These are phyloP conservation scores for Arabidopsis arenosa DNA, from an alignment of 345 rosid genomes.

Conservation along the genomic window DNA sequence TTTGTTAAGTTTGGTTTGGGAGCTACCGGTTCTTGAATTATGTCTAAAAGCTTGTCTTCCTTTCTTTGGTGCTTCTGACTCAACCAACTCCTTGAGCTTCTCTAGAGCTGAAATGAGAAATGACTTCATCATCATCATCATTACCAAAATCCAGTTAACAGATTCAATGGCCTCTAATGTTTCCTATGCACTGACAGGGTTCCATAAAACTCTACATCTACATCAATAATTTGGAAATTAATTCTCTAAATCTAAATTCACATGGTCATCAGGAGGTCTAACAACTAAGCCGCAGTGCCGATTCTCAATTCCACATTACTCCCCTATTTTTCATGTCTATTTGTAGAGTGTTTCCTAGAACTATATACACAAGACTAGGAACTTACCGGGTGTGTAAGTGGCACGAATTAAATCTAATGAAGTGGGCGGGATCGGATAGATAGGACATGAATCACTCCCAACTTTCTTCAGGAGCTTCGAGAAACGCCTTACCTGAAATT, in stretches of 20 bases:
- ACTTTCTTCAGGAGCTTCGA: conserved; percentile 75
- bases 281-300: background rate
- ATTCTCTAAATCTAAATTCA: background rate
- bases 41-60: conserved; percentile 54
- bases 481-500: conserved; percentile 78
- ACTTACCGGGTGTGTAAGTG: conserved; percentile 68
- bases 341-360: background rate
- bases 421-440: conserved; percentile 53
- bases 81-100: conserved; percentile 72
- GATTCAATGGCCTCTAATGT: conserved; percentile 4
- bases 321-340: background rate
- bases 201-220: background rate
- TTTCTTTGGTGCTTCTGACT: conserved; percentile 68
- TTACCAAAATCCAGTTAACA: background rate
- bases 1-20: conserved; percentile 32
- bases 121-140: conserved; percentile 23
- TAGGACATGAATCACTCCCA: conserved; percentile 64
- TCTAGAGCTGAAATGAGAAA: conserved; percentile 60
- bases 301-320: background rate
- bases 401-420: conserved; percentile 58
- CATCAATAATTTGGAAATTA: background rate
- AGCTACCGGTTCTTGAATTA: conserved; percentile 46
- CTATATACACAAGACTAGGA: conserved; percentile 24
- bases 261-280: background rate
- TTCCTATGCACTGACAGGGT: conserved; percentile 11